Base-by-base conservation (phyloP, 139 green algal species). In the Microglena sp. region DNA sequence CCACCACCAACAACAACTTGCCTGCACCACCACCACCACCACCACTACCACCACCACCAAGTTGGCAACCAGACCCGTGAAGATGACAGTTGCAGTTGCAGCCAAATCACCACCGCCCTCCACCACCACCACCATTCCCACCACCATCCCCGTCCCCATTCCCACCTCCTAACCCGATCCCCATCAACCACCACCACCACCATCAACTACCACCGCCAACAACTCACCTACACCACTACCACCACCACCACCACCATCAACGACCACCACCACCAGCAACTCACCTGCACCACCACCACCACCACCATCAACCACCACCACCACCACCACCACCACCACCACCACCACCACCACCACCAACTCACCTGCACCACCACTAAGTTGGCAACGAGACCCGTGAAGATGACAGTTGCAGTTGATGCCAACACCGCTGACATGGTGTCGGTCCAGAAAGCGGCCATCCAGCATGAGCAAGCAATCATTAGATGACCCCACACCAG, bases 401-500 rank as follows among this genome's bases (percentile, higher is more conserved):
- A 66, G 33, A 83, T 69, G 45, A 87, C 54, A 26, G 45, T 60
- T 2, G 72, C 61, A 5, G 77, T 56, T 43, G 65, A 54, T 6
- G 69, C 55, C 60, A 82, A 55, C 34, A 74, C 71, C 56, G 63
- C 24, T 72, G 68, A 31, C 28, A 33, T 44, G 62, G 30, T 40
- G n/a, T 45, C 43, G 22, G 74, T 32, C 2, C 68, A 73, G 18
- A 56, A 21, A 3, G 63, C 62, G 0, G 67, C 65, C 15, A 83
- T 71, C 60, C 80, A 84, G 45, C 89, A 73, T 36, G 69, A 64
- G 66, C 75, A 83, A 11, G 71, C 73, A 11, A 86, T 46, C 69
- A 93, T 77, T 26, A 66, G 2, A 55, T 86, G 75, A 63, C 83
- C 77, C 82, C 86, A 95, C 5, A 91, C 2, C 33, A 86, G 35